Base-by-base conservation (phyloP, 257 asterid species). In the Solanum ahanhuiri region DNA sequence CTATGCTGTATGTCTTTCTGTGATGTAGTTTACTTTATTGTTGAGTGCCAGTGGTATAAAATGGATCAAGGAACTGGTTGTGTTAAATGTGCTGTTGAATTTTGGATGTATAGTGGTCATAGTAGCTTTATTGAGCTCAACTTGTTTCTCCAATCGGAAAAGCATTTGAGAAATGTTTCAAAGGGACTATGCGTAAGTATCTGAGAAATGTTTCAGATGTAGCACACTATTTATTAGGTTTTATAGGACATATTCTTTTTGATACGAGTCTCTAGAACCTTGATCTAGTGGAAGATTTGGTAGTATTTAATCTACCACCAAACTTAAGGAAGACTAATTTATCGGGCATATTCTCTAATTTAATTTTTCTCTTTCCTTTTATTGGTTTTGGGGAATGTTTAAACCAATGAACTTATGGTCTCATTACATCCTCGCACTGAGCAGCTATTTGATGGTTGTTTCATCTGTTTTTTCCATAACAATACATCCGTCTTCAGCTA, bases 31-130 rank as follows among this genome's bases (percentile, higher is more conserved):
- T 35, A n/a, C 57, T 75, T 37, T 11, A n/a, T 37, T 35, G 82
- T 75, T 35, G 12, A 12, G 8, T 11, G 57, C 58, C 28, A 11
- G 57, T 75, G 41, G 67, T 48, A 34, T 9, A 48, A 81, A 45
- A 81, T 81, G 37, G 9, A 82, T 83, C 51, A 39, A 81, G 70
- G 81, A 25, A 75, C 34, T 64, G 88, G 20, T 72, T 20, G 41
- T 34, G 88, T 86, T 18, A 9, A 83, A 39, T 57, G 12, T 57
- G 76, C 79, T 85, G 75, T 87, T 81, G 82, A 30, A 31, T 30
- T 87, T 83, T 71, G 12, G 73, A 88, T 85, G n/a, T 85, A 6
- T 3, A 85, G 66, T 79, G 86, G 82, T 71, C 37, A 64, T 64
- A 83, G 10, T 31, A 51, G 25, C 83, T 85, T 54, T 70, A 12